phyloP scores from a whole-genome alignment of 805 yeast genomes.

The Saturnispora ahearnii region DNA sequence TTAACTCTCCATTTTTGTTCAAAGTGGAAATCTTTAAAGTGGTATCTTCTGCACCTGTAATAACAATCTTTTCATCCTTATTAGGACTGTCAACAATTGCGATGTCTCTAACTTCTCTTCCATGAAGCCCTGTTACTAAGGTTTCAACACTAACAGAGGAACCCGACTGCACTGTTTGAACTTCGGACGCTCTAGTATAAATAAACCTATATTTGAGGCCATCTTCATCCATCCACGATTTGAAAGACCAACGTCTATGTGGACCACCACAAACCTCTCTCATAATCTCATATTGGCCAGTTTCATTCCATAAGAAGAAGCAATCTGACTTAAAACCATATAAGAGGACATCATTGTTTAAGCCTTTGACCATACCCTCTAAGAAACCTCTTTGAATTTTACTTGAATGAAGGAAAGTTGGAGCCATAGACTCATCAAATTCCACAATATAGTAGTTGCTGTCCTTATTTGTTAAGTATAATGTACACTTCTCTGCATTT shows the following conservation, averaged over 20 bases:
- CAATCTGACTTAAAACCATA: constrained; percentile 78
- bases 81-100: constrained; percentile 34
- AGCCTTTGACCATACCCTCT: constrained; percentile 55
- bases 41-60: constrained; percentile 88
- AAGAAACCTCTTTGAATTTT: constrained; percentile 66
- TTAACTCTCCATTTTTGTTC: constrained; percentile 33
- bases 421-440: constrained; percentile 13
- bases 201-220: constrained; percentile 35
- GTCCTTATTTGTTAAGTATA: constrained; percentile 53
- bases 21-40: constrained; percentile 51
- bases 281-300: constrained; percentile 58
- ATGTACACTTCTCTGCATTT: constrained; percentile 7
- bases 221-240: constrained; percentile 15
- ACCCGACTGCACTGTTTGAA: constrained; percentile 32
- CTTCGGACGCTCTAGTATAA: constrained; percentile 49
- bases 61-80: constrained; percentile 34
- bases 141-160: constrained; percentile 17
- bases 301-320: constrained; percentile 78
- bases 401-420: constrained; percentile 33
- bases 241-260: constrained; percentile 72
- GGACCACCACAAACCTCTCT: constrained; percentile 84
- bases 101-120: constrained; percentile 79
- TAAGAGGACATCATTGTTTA: constrained; percentile 39
- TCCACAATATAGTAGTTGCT: constrained; percentile 46
- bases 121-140: constrained; percentile 67